phyloP scores from a whole-genome alignment of 768 basidiomycete genomes.

The Mycena rebaudengoi region DNA sequence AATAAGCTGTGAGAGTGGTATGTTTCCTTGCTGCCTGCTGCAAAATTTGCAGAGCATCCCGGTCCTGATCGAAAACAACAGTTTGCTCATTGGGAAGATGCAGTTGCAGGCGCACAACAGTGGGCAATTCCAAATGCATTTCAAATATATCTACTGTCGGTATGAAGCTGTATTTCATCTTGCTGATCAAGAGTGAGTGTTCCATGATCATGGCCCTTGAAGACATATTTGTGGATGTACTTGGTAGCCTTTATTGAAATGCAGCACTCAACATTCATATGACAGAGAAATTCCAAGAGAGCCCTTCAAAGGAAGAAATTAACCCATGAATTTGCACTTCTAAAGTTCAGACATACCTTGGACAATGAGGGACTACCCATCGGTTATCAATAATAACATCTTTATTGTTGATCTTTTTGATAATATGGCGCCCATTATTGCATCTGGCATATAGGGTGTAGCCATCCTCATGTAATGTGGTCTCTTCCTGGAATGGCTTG shows the following conservation, averaged over 20 bases:
- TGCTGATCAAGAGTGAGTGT: slow-evolving; percentile 39
- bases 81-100: neutral
- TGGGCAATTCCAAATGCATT: slow-evolving; percentile 41
- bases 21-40: neutral
- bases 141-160: neutral
- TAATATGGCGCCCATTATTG: slow-evolving; percentile 19
- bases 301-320: too few species aligned
- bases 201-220: slow-evolving; percentile 7
- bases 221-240: too few species aligned
- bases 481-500: slow-evolving; percentile 39
- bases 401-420: neutral
- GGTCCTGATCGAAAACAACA: neutral
- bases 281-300: neutral
- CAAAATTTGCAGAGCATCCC: neutral
- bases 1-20: slow-evolving; percentile 12
- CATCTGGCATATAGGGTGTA: slow-evolving; percentile 44
- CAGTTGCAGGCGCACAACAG: slow-evolving; percentile 27
- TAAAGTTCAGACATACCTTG: slow-evolving; percentile 36
- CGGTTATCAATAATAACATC: slow-evolving; percentile 30
- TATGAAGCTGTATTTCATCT: slow-evolving; percentile 13
- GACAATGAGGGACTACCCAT: slow-evolving; percentile 45
- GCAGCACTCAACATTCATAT: neutral
- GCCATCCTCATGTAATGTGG: slow-evolving; percentile 40
- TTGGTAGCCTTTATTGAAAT: neutral
- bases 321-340: too few species aligned